Percentiles rank a stretch among this genome's conserved stretches.
phyloP scores from a whole-genome alignment of 108 stramenopile species.

The Nitzschia palea region DNA sequence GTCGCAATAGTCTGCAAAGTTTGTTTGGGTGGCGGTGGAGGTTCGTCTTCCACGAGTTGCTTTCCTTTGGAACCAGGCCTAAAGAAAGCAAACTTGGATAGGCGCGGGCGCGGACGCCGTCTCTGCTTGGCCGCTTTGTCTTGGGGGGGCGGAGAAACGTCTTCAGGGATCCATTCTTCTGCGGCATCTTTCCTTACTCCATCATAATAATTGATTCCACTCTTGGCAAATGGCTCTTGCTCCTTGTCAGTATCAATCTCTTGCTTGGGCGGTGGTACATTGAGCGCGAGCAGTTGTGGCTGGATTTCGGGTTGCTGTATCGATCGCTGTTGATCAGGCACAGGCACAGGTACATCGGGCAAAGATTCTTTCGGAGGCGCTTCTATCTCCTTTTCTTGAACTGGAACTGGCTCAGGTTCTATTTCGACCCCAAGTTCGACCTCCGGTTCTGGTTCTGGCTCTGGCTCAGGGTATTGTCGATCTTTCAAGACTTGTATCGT shows the following conservation, averaged over 20 bases:
- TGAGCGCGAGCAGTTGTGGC: constrained; percentile 4
- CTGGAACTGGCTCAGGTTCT: background rate
- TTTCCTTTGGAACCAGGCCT: constrained; percentile 1
- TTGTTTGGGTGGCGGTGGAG: background rate
- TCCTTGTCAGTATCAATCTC: constrained; percentile 18
- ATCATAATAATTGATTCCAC: constrained; percentile 71
- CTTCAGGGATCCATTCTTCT: constrained; percentile 21
- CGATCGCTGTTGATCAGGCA: background rate
- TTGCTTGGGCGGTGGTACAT: background rate
- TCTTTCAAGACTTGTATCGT: constrained; percentile 35
- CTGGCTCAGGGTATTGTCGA: constrained; percentile 22
- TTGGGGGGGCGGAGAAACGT: constrained; percentile 7
- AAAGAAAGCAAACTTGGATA: constrained; percentile 7
- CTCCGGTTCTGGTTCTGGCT: too few relatives aligned
- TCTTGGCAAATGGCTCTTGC: constrained; percentile 39
- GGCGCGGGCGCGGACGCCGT: too few relatives aligned
- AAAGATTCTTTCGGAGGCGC: too few relatives aligned
- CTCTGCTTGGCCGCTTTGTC: constrained; percentile 5
- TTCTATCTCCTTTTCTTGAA: background rate
- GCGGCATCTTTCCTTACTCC: constrained; percentile 41
- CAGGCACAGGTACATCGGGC: background rate
- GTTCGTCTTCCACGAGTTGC: background rate
- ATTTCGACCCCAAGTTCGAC: background rate
- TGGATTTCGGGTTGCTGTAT: background rate
- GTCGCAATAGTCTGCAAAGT: background rate